These are phyloP conservation scores for Przewalskia tangutica DNA, from an alignment of 257 asterid genomes.

Conservation along the genomic window DNA sequence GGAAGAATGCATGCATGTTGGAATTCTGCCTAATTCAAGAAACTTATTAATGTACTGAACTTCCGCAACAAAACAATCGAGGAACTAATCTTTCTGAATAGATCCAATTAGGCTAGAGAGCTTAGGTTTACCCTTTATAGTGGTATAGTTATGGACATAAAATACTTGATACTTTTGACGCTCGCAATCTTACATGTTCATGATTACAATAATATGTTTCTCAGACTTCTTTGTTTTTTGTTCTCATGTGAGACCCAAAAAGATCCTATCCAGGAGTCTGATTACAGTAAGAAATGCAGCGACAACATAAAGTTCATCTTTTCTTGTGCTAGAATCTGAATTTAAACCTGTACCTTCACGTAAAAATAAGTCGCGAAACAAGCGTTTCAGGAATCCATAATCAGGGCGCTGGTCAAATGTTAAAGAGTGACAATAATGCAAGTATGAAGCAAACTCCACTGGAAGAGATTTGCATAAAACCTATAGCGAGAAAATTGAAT, in stretches of 20 bases:
- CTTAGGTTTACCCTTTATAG: neutral
- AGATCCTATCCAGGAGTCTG: neutral
- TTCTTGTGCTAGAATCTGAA: neutral
- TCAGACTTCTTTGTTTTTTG: neutral
- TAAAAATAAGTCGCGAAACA: conserved; percentile 25
- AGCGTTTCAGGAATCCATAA: conserved; percentile 31
- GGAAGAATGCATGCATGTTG: neutral
- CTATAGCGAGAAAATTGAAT: conserved; percentile 4
- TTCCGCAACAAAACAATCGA: neutral
- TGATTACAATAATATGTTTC: neutral
- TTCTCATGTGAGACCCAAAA: neutral
- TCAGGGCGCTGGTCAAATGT: conserved; percentile 35
- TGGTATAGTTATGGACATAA: neutral
- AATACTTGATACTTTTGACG: neutral
- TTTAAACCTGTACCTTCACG: conserved; percentile 18
- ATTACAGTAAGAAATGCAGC: neutral
- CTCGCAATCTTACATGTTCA: neutral
- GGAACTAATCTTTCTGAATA: neutral
- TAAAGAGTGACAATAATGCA: conserved; percentile 31
- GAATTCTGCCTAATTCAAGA: neutral
- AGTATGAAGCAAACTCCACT: conserved; percentile 37
- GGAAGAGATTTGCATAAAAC: conserved; percentile 31
- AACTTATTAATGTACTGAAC: neutral
- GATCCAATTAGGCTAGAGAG: neutral
- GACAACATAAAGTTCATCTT: neutral